These are phyloP conservation scores for Daldinia childiae DNA, from an alignment of 495 filamentous ascomycete species.

Conservation along the genomic window DNA sequence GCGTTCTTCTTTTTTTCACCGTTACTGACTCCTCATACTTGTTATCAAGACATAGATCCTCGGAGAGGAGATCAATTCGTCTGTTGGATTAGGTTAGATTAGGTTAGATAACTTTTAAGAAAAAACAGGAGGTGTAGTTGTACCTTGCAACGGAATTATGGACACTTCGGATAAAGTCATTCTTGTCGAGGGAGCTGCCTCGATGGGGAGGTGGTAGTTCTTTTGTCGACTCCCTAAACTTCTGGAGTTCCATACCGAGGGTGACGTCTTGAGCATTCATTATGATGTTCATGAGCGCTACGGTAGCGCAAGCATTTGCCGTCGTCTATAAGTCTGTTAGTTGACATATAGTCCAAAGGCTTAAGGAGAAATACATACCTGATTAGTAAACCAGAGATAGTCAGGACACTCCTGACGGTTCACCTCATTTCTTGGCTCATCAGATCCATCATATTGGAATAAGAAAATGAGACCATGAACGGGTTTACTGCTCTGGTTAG, in stretches of 20 bases:
- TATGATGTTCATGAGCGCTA: slow-evolving; percentile 89
- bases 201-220: slow-evolving; percentile 74
- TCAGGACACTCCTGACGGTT: slow-evolving; percentile 62
- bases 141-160: slow-evolving; percentile 91
- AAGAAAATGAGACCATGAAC: slow-evolving; percentile 87
- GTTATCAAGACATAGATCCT: slow-evolving; percentile 73
- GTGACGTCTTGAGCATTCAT: slow-evolving; percentile 75
- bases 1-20: slow-evolving; percentile 50
- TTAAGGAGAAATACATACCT: slow-evolving; percentile 59
- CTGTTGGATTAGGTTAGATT: slow-evolving; percentile 44
- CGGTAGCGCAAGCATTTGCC: slow-evolving; percentile 84
- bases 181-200: slow-evolving; percentile 76
- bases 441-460: slow-evolving; percentile 72
- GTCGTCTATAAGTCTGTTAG: slow-evolving; percentile 64
- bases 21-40: slow-evolving; percentile 59
- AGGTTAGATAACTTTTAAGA: too few species aligned
- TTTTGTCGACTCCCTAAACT: slow-evolving; percentile 76
- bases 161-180: slow-evolving; percentile 77
- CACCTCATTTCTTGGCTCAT: slow-evolving; percentile 45
- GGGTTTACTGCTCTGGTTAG: slow-evolving; percentile 63
- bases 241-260: slow-evolving; percentile 70
- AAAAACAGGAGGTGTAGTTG: too few species aligned
- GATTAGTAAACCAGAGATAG: slow-evolving; percentile 93
- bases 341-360: not conserved
- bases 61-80: slow-evolving; percentile 81